phyloP scores from a whole-genome alignment of 202 grass and related monocot species.

The Zoysia matrella region DNA sequence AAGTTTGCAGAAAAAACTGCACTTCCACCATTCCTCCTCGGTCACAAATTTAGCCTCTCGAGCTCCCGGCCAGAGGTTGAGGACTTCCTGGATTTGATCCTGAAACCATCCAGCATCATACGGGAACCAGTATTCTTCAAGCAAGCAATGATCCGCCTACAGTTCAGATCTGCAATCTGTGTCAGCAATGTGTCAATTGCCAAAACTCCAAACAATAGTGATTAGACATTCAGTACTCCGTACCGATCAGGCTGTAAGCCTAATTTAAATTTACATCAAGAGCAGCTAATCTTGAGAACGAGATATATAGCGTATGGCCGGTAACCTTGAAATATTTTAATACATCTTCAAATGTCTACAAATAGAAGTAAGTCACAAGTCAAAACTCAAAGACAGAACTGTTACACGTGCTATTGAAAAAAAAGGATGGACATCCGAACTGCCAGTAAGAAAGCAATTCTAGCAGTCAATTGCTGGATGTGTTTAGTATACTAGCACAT shows the following conservation, averaged over 20 bases:
- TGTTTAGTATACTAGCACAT: background rate
- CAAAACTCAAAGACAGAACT: background rate
- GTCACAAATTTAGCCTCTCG: slow-evolving; percentile 64
- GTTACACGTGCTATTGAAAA: background rate
- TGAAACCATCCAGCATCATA: slow-evolving; percentile 72
- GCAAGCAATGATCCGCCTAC: slow-evolving; percentile 68
- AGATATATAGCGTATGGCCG: slow-evolving; percentile 48
- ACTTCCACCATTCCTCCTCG: slow-evolving; percentile 82
- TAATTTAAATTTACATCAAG: slow-evolving; percentile 63
- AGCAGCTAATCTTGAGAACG: slow-evolving; percentile 65
- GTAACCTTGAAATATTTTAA: slow-evolving; percentile 74
- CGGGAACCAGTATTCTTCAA: slow-evolving; percentile 70
- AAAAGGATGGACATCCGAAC: slow-evolving; percentile 20
- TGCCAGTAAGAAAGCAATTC: background rate
- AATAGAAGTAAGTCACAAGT: slow-evolving; percentile 25
- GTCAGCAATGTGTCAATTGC: background rate
- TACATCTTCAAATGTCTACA: slow-evolving; percentile 80
- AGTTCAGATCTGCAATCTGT: slow-evolving; percentile 75
- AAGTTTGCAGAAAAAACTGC: slow-evolving; percentile 63
- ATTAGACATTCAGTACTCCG: slow-evolving; percentile 23
- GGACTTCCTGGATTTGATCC: slow-evolving; percentile 58
- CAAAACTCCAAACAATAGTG: background rate
- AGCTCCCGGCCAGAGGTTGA: slow-evolving; percentile 64
- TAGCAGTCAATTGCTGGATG: slow-evolving; percentile 11
- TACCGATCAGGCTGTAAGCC: slow-evolving; percentile 17